Evolutionary conservation across 257 asterid species (phyloP), one percentile per base, ranked within the genome.

Genomic region (Cynanchum wilfordii): DNA sequence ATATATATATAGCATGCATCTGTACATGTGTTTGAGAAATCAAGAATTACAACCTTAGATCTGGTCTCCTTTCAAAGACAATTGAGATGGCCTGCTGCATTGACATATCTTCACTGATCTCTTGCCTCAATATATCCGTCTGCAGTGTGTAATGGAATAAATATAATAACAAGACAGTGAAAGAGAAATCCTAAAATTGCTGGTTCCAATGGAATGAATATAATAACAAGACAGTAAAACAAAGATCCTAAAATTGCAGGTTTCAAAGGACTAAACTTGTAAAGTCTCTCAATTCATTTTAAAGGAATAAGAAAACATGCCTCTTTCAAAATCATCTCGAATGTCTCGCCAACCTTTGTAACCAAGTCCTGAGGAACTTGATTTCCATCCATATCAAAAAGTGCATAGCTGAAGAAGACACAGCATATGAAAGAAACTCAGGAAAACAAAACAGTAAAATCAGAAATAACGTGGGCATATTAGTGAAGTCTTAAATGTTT

Each of bases 351-450:
- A 76, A 90, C 86, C 82, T 86, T 86, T 25, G 96, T 33, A 77
- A 95, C 99, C 68, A 95, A 79, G 12, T 87, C 97, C 83, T 90
- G 99, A 69, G 95, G 87, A 82, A 95, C 96, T 87, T 95, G 93
- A 74, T 87, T 89, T 24, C 99, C 98, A 30, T 95, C 97, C 85
- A 76, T 85, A 79, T 92, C 99, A 73, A 82, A 95, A 69, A 95
- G 97, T 20, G 97, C 98, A 77, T 95, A 95, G 80, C 99, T 95
- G 91, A 71, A 71, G 29, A 76, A 79, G 29, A 58, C 49, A 56
- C 27, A 15, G 60, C 11, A 42, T 17, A 57, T 73, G 72, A 75
- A 38, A 16, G 38, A 13, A 27, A 51, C 22, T 22, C 33, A 66
- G 52, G 9, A 5, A 44, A 60, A 12, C 5, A n/a, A 29, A 60